These are phyloP conservation scores for Botryotinia narcissicola DNA, from an alignment of 2,329 filamentous ascomycete species.

Conservation along the genomic window DNA sequence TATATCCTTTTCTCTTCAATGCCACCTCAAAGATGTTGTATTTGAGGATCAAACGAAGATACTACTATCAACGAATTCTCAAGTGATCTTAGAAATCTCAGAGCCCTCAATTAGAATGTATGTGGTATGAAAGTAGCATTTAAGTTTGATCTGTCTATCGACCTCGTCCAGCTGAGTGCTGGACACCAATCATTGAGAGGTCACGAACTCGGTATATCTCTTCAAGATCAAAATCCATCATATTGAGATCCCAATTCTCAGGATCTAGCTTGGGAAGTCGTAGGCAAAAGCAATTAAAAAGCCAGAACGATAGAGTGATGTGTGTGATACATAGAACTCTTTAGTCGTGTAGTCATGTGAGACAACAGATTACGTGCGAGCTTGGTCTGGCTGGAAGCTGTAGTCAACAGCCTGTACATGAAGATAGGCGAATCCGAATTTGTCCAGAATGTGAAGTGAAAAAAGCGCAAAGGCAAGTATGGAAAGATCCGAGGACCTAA, in stretches of 20 bases:
- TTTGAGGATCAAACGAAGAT: not conserved
- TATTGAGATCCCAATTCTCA: not conserved
- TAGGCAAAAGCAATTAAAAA: not conserved
- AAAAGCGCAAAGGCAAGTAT: not conserved
- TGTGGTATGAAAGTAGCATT: not conserved
- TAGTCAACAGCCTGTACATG: not conserved
- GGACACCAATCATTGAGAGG: not conserved
- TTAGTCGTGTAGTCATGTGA: not conserved
- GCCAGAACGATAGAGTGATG: not conserved
- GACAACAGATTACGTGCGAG: not conserved
- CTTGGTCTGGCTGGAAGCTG: not conserved
- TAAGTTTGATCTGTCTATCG: not conserved
- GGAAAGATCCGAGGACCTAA: not conserved
- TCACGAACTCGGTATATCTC: not conserved
- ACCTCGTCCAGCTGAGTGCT: not conserved
- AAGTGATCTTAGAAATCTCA: not conserved
- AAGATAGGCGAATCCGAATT: not conserved
- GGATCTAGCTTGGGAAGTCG: not conserved
- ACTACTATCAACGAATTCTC: not conserved
- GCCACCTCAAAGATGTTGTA: not conserved
- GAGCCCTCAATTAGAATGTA: not conserved
- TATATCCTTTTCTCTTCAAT: not conserved
- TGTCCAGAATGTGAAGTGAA: not conserved
- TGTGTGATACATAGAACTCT: conserved; percentile 7
- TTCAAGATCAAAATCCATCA: not conserved